Base-by-base conservation (phyloP, 331 rosid genomes). In the Pyracantha coccinea region DNA sequence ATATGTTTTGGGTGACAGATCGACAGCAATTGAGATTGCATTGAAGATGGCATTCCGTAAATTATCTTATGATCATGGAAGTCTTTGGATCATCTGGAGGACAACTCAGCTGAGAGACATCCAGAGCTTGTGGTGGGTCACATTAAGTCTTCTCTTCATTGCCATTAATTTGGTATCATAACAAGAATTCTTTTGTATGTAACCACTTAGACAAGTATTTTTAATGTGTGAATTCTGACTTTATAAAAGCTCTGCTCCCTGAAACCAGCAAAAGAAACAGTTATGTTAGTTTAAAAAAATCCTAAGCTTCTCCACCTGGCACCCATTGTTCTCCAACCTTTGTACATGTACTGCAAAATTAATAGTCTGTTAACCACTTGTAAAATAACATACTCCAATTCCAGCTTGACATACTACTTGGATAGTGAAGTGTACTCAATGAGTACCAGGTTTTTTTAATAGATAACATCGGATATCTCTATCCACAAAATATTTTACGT, bases 41-140 rank as follows among this genome's bases (percentile, higher is more conserved):
- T 85, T 93, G 50, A 93, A 91, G 85, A 93, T 93, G 98, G 98
- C 98, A 23, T 93, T 93, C 89, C 97, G 98, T 75, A 93, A 88
- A 89, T 93, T 85, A 82, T 87, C 86, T 69, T 78, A 59, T 82
- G 94, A 91, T 70, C 90, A 85, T 68, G 93, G 89, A 72, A 81
- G 86, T 71, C 82, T 83, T 83, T 50, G 13, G 82, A 84, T 77
- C 44, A 67, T 80, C 71, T 8, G 12, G 76, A 78, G 72, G 84
- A 86, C 81, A 53, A 76, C 55, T 47, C 86, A 69, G 75, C 80
- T 61, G 89, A 75, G 78, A 86, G 79, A 67, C 73, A 83, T 29
- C 20, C 74, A 25, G 88, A 91, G 84, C 91, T 93, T 28, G 55
- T 87, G 96, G 98, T 93, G 82, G 69, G 89, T 31, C 25, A 76